Percentiles rank a stretch among this genome's conserved stretches.
Evolutionary conservation across 768 basidiomycete species (phyloP).

Genomic region (Lepiota brunneoincarnata): DNA sequence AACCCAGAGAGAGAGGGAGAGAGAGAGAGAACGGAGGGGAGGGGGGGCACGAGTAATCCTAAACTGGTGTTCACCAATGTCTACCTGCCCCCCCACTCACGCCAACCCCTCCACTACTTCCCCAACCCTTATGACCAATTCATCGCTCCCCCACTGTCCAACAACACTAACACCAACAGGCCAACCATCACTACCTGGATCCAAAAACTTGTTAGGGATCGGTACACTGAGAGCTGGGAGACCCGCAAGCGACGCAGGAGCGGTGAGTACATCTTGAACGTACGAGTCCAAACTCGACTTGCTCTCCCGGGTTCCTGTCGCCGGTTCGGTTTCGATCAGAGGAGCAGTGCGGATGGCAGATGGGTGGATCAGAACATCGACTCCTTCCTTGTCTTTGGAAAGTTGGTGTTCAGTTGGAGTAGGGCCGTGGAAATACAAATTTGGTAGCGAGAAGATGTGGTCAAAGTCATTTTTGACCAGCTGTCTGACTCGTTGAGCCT

Average conservation of each 20-base stretch:
- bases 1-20: too few species aligned
- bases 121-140: slow-evolving; percentile 54
- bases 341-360: slow-evolving; percentile 89
- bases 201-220: slow-evolving; percentile 25
- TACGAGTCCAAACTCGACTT: slow-evolving; percentile 52
- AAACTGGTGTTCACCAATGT: too few species aligned
- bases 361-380: slow-evolving; percentile 86
- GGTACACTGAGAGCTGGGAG: slow-evolving; percentile 82
- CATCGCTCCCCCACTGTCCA: slow-evolving; percentile 85
- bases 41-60: too few species aligned
- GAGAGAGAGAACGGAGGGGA: too few species aligned
- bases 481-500: slow-evolving; percentile 81
- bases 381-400: slow-evolving; percentile 24
- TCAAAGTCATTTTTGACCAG: slow-evolving; percentile 74
- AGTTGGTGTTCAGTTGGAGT: background rate
- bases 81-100: background rate
- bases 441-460: slow-evolving; percentile 57
- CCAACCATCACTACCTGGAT: slow-evolving; percentile 55
- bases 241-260: slow-evolving; percentile 89
- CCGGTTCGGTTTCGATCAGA: slow-evolving; percentile 28
- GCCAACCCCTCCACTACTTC: slow-evolving; percentile 19
- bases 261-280: slow-evolving; percentile 88
- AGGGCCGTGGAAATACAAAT: slow-evolving; percentile 36
- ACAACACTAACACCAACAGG: slow-evolving; percentile 82
- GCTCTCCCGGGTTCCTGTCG: slow-evolving; percentile 5